These are phyloP conservation scores for Macrophomina phaseolina DNA, from an alignment of 2,329 filamentous ascomycete genomes.

Conservation along the genomic window DNA sequence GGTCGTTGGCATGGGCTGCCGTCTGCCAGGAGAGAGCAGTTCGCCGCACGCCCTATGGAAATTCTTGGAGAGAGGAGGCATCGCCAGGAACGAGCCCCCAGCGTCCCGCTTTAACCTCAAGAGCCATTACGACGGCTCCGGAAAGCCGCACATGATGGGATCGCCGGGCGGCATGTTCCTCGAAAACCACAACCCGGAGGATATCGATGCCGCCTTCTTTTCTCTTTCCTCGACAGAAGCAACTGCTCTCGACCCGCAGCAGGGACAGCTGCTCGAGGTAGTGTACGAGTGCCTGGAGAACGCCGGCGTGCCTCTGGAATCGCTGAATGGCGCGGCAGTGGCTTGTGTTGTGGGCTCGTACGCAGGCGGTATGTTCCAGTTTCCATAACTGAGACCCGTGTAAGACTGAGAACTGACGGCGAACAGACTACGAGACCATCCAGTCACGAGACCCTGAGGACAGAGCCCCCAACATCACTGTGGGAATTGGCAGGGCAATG, in stretches of 20 bases:
- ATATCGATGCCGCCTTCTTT: constrained; percentile 45
- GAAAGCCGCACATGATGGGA: constrained; percentile 43
- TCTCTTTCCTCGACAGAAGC: constrained; percentile 33
- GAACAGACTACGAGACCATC: constrained; percentile 33
- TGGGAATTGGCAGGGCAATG: constrained; percentile 40
- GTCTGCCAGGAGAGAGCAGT: constrained; percentile 35
- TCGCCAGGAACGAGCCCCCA: constrained; percentile 38
- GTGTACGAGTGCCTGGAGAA: constrained; percentile 50
- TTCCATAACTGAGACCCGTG: too few species aligned
- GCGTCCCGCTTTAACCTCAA: constrained; percentile 39
- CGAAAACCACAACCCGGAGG: constrained; percentile 36
- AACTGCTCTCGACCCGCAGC: constrained; percentile 35
- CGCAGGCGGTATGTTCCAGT: constrained; percentile 24
- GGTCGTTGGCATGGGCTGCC: constrained; percentile 46
- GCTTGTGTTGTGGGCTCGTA: constrained; percentile 33
- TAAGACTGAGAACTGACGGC: too few species aligned
- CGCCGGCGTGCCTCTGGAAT: constrained; percentile 35
- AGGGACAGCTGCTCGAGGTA: constrained; percentile 37
- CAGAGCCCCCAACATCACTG: not conserved
- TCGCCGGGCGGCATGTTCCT: constrained; percentile 49
- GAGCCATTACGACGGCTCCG: constrained; percentile 40
- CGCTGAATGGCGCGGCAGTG: constrained; percentile 9
- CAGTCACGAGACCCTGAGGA: constrained; percentile 31
- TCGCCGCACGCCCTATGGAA: constrained; percentile 37
- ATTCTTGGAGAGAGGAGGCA: constrained; percentile 35